Conservation (phyloP, 495 filamentous ascomycete species). For the Pyrenopolyporus hunteri region DNA sequence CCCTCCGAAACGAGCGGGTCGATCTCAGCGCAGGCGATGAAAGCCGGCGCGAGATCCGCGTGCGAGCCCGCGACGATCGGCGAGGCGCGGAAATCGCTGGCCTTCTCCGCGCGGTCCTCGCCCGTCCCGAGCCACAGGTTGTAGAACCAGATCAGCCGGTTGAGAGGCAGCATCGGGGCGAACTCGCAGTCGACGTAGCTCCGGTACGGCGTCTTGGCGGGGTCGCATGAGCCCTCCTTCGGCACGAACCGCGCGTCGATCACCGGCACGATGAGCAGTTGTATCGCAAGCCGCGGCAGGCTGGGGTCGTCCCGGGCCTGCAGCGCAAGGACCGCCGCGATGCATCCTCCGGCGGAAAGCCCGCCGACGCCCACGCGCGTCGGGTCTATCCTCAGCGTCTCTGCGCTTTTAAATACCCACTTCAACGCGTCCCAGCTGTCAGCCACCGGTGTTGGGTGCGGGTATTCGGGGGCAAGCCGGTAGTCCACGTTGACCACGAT, state of each 20-base stretch:
- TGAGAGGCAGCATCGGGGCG: constrained; percentile 46
- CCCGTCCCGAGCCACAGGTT: constrained; percentile 47
- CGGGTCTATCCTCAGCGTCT: constrained; percentile 47
- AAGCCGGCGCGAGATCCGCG: constrained; percentile 42
- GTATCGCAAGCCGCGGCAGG: constrained; percentile 50
- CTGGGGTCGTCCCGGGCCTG: constrained; percentile 49
- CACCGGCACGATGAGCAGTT: constrained; percentile 59
- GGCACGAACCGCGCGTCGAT: constrained; percentile 52
- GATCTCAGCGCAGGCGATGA: constrained; percentile 43
- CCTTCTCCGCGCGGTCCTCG: constrained; percentile 33
- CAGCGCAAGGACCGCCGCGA: constrained; percentile 51
- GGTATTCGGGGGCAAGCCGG: constrained; percentile 48
- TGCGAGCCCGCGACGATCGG: constrained; percentile 47
- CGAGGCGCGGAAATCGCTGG: constrained; percentile 44
- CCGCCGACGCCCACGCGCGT: constrained; percentile 44
- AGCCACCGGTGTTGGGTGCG: constrained; percentile 40
- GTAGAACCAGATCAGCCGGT: constrained; percentile 49
- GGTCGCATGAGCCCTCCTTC: constrained; percentile 43
- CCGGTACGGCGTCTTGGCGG: constrained; percentile 41
- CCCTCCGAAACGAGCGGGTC: constrained; percentile 47
- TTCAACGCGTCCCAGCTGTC: constrained; percentile 52
- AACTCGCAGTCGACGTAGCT: constrained; percentile 46
- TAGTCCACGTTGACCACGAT: constrained; percentile 54
- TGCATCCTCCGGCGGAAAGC: constrained; percentile 46
- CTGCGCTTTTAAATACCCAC: constrained; percentile 49